Base-by-base conservation (phyloP, 306 rosid species). In the Gynostemma pentaphyllum region DNA sequence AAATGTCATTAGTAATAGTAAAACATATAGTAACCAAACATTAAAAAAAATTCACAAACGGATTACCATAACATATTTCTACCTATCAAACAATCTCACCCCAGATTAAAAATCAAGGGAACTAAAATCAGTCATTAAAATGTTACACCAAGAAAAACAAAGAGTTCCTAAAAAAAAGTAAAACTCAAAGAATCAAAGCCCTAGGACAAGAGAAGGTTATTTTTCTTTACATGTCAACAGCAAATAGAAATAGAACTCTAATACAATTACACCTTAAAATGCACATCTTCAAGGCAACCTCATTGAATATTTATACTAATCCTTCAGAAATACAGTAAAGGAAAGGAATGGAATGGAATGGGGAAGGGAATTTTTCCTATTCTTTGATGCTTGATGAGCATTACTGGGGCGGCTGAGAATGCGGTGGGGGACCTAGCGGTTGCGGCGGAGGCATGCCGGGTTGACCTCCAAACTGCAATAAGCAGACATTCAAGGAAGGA, bases 381-480 rank as follows among this genome's bases (percentile, higher is more conserved):
- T 57, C 64, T 57, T 14, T 24, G 2, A 29, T 32, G 44, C 29
- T 24, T 2, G 13, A 21, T 22, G 29, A 2, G 47, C 46, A 37
- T 3, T 84, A 87, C 75, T 79, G 90, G 53, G 86, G 94, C 40
- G 79, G 41, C 74, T 88, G 94, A 32, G 65, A 50, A 39, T 85
- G 96, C 2, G 77, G 68, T 2, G 73, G 68, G 2, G 78, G 82
- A 19, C 65, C 65, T 22, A 32, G 32, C 5, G 64, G 90, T 49
- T 78, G 79, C 23, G 56, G 85, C 24, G 84, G 81, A 22, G 89
- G 97, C 84, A 89, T 84, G 64, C 85, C 89, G 19, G 97, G 61
- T 53, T 86, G 97, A 68, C 79, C 80, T 21, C 88, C 84, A n/a
- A 87, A 73, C 95, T 90, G 85, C 77, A 70, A n/a, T n/a, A 46